Conservation (phyloP, 495 filamentous ascomycete genomes). For the Aspergillus ostianus region DNA sequence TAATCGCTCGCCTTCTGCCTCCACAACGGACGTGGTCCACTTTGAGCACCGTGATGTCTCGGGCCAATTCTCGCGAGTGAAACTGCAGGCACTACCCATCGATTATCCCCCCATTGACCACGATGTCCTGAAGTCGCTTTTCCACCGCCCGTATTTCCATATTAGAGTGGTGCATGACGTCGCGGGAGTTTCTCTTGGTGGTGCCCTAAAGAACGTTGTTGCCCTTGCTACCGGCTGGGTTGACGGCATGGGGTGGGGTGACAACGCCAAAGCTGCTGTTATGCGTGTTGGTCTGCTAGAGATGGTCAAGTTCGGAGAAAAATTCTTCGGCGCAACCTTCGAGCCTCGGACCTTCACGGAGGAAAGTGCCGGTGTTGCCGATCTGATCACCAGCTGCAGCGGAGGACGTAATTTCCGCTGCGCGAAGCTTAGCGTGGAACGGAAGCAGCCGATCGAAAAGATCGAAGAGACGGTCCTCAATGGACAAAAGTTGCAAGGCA, state of each 20-base stretch:
- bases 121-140: slow-evolving; percentile 71
- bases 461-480: slow-evolving; percentile 89
- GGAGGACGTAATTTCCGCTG: slow-evolving; percentile 92
- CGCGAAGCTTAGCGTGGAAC: slow-evolving; percentile 82
- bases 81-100: slow-evolving; percentile 68
- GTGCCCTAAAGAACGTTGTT: slow-evolving; percentile 96
- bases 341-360: slow-evolving; percentile 85
- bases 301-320: slow-evolving; percentile 90
- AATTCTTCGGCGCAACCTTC: slow-evolving; percentile 83
- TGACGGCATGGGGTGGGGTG: slow-evolving; percentile 93
- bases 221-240: slow-evolving; percentile 94
- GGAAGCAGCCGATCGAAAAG: slow-evolving; percentile 75
- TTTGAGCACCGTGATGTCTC: slow-evolving; percentile 66
- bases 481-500: slow-evolving; percentile 96
- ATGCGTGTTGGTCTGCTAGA: slow-evolving; percentile 94
- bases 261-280: slow-evolving; percentile 95
- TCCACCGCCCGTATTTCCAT: slow-evolving; percentile 97
- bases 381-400: slow-evolving; percentile 90
- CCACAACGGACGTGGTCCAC: slow-evolving; percentile 56
- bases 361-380: slow-evolving; percentile 93
- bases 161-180: slow-evolving; percentile 89
- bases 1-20: slow-evolving; percentile 51
- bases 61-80: slow-evolving; percentile 58
- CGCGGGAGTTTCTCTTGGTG: slow-evolving; percentile 90
- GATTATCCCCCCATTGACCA: slow-evolving; percentile 86